Evolutionary conservation across 495 filamentous ascomycete genomes (phyloP).

Genomic region (Annulohypoxylon nitens): DNA sequence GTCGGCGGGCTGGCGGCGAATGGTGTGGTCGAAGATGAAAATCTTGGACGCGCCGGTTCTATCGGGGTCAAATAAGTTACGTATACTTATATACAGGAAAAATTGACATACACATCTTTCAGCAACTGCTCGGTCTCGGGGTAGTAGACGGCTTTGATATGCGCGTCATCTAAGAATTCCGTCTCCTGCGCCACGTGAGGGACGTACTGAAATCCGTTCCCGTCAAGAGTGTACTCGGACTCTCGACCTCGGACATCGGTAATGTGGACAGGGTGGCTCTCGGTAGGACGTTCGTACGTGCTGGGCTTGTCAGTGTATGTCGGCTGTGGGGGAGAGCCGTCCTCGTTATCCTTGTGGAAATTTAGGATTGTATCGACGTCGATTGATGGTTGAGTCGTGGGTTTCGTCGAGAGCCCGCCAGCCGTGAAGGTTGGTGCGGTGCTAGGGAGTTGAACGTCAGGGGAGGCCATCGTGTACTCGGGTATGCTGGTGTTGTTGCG

Average conservation of each 20-base stretch:
- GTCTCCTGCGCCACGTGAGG: conserved; percentile 62
- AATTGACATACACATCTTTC: conserved; percentile 72
- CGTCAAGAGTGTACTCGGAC: conserved; percentile 57
- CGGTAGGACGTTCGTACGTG: conserved; percentile 61
- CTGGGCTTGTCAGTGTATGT: conserved; percentile 63
- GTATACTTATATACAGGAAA: no score
- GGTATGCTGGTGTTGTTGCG: not conserved
- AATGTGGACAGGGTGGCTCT: conserved; percentile 55
- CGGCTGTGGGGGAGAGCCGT: conserved; percentile 68
- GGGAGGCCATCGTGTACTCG: conserved; percentile 44
- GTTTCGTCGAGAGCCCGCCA: conserved; percentile 15
- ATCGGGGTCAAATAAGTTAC: not conserved
- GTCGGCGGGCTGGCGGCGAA: conserved; percentile 67
- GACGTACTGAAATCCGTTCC: conserved; percentile 58
- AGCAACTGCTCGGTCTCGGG: conserved; percentile 75
- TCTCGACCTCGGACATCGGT: conserved; percentile 57
- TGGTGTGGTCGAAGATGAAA: conserved; percentile 82
- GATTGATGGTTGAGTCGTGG: conserved; percentile 14
- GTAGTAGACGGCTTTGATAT: conserved; percentile 76
- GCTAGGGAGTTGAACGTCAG: conserved; percentile 47
- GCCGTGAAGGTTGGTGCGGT: conserved; percentile 37
- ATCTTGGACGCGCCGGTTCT: conserved; percentile 74
- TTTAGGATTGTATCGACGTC: conserved; percentile 70
- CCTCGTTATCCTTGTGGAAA: conserved; percentile 70
- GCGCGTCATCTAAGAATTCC: conserved; percentile 76